Evolutionary conservation across 192 early-diverging fungal species (phyloP), one percentile per base, ranked within the genome.

Genomic region (Entomortierella beljakovae): DNA sequence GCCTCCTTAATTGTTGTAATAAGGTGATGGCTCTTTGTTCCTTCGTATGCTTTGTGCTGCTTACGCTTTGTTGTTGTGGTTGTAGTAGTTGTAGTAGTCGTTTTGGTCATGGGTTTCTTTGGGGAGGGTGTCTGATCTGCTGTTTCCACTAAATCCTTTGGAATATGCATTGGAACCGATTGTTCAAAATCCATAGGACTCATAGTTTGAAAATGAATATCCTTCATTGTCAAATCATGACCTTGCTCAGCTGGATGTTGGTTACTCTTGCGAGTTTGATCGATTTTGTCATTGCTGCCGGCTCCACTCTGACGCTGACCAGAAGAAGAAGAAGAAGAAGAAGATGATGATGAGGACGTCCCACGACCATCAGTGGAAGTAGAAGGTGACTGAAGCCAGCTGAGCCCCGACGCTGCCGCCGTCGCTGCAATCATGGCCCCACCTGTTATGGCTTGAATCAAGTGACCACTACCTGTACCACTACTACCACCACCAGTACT

Each of bases 181-280:
- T 33, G 40, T n/a, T 29, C 31, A 26, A 35, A 48, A 3, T 77
- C 58, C 25, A 16, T 32, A 38, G 65, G 53, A 0, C 46, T 11
- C 0, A 79, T 4, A 0, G 75, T 79, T 49, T 79, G 75, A 43
- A 79, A 79, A 32, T 79, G 29, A 57, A 79, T 79, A 38, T 79
- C 75, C 35, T 65, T 79, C 75, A 79, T 79, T 5, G 75, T 79
- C 34, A 79, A 33, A 42, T 79, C 75, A 29, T 79, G 75, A 20
- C 3, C 15, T 51, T 64, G 67, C 8, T 77, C 74, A 20, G 22
- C 40, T 32, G 60, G 53, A 28, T 26, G 52, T 6, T 20, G 46
- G 33, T 55, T 29, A 59, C 32, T 51, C 7, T 49, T 35, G 31
- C 29, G 28, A 20, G 20, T 34, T 15, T 31, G 28, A 23, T 6